Base-by-base conservation (phyloP, 1,139 yeast species). In the Protomyces gravidus region DNA sequence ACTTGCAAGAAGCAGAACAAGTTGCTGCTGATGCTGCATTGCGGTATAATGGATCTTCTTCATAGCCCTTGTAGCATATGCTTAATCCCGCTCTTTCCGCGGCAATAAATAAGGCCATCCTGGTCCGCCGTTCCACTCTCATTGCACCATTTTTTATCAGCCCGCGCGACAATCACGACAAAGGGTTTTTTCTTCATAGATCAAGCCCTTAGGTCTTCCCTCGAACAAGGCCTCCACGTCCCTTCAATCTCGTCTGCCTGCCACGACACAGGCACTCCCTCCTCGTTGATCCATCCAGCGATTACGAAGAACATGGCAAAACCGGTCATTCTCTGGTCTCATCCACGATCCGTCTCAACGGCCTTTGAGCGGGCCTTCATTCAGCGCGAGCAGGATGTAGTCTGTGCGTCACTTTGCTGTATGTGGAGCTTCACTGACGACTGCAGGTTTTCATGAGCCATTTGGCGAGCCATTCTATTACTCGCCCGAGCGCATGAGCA, bases 341-440 rank as follows among this genome's bases (percentile, higher is more conserved):
- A 53, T 28, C 58, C 58, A n/a, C 51, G 58, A 23, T 53, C 58
- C 27, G 58, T 53, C 25, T 53, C 58, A 27, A 53, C 58, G 32
- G 58, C 58, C n/a, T 53, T 53, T 36, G 58, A 53, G 46, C 45
- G 58, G 15, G 58, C 58, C n/a, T 53, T 53, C 46, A 28, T 53
- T n/a, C 47, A 53, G 17, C 50, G 58, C 19, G 26, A 46, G 21
- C 50, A 53, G n/a, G 58, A 53, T 25, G 49, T 53, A 9, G 51
- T 45, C 36, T 53, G 58, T 53, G 46, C 26, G 6, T 23, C 17
- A 5, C 5, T 5, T 9, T 19, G 5, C 17, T 4, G 6, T 17
- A 5, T 3, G 11, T 5, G 11, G 27, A 2, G 28, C n/a, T 5
- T 36, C 21, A 2, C 7, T 28, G 32, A 9, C 17, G 19, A 23